phyloP scores from a whole-genome alignment of 495 filamentous ascomycete genomes.

The Zalerion maritima region DNA sequence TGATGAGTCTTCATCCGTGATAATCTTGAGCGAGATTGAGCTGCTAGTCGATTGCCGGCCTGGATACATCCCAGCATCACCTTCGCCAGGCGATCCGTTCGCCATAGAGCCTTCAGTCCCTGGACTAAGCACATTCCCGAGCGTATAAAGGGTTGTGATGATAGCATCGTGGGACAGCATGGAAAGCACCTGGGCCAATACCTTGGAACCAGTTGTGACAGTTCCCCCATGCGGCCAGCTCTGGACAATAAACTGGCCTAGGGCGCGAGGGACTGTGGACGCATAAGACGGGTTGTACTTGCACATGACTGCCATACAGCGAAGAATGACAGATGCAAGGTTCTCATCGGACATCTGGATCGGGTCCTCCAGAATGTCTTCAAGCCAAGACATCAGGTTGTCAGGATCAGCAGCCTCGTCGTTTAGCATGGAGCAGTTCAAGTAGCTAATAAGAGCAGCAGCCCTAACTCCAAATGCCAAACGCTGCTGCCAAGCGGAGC shows the following conservation, averaged over 20 bases:
- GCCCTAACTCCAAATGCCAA: constrained; percentile 79
- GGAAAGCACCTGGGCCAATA: constrained; percentile 63
- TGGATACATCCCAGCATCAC: constrained; percentile 30
- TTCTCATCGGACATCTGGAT: constrained; percentile 65
- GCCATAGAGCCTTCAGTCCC: constrained; percentile 29
- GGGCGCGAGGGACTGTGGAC: constrained; percentile 59
- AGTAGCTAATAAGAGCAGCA: constrained; percentile 62
- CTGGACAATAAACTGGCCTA: constrained; percentile 76
- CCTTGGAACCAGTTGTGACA: constrained; percentile 60
- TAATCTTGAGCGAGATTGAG: constrained; percentile 56
- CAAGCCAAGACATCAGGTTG: constrained; percentile 73
- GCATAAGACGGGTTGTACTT: constrained; percentile 56
- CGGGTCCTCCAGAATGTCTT: constrained; percentile 58
- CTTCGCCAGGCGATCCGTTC: constrained; percentile 23
- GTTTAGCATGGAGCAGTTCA: constrained; percentile 68
- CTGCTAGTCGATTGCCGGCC: constrained; percentile 53
- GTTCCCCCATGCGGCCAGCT: constrained; percentile 48
- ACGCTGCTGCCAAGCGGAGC: constrained; percentile 73
- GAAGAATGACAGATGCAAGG: constrained; percentile 61
- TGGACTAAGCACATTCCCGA: constrained; percentile 82
- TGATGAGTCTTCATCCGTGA: constrained; percentile 57
- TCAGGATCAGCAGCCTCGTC: constrained; percentile 69
- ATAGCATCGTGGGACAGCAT: constrained; percentile 79
- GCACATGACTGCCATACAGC: constrained; percentile 67
- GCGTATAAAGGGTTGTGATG: constrained; percentile 85